These are phyloP conservation scores for Oxytropis ochrocephala DNA, from an alignment of 306 rosid species.

Conservation along the genomic window DNA sequence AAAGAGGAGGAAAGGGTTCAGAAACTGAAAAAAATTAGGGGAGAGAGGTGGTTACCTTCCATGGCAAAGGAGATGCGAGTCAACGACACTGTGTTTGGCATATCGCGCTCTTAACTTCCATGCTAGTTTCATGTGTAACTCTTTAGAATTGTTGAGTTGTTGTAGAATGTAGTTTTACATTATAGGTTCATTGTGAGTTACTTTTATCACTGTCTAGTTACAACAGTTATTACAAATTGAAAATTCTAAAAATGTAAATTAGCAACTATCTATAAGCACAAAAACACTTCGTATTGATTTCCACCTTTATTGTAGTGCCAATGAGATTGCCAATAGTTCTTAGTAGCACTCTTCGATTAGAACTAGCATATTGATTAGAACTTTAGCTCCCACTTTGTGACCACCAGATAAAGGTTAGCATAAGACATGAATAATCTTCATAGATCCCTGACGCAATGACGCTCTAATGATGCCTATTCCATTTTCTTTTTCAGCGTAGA, in stretches of 20 bases:
- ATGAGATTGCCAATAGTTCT: no score
- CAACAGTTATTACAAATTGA: neutral
- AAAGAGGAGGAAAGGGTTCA: conserved; percentile 78
- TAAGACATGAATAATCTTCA: no score
- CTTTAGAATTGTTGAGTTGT: neutral
- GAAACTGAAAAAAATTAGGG: conserved; percentile 68
- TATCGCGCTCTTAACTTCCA: conserved; percentile 1
- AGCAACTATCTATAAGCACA: neutral
- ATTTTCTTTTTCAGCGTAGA: no score
- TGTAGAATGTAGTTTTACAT: neutral
- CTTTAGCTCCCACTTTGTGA: no score
- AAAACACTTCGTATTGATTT: no score
- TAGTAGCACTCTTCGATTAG: no score
- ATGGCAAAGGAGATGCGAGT: conserved; percentile 58
- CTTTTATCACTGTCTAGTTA: neutral
- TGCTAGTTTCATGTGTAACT: conserved; percentile 11
- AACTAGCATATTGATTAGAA: no score
- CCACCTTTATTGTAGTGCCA: no score
- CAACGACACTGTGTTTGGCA: conserved; percentile 8
- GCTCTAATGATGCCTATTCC: no score
- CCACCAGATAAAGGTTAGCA: no score
- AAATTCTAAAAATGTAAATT: neutral
- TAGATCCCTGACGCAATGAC: no score
- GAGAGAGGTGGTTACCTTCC: conserved; percentile 90
- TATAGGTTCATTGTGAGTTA: neutral